Evolutionary conservation across 495 filamentous ascomycete species (phyloP).

Genomic region (Neurospora intermedia): DNA sequence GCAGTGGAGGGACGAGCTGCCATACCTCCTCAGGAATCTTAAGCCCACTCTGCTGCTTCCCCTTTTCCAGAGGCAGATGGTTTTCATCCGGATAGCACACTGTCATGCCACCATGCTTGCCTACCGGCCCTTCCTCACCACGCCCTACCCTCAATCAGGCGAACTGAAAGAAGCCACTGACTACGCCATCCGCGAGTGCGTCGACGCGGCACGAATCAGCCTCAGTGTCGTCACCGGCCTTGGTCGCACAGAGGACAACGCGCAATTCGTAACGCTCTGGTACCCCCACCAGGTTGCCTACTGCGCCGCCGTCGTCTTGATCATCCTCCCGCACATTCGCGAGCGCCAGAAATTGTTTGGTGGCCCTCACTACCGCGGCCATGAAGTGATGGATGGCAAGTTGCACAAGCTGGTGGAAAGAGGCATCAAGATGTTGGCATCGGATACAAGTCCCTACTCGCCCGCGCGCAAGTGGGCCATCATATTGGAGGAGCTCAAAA

Average conservation of each 20-base stretch:
- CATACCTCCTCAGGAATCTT: conserved; percentile 34
- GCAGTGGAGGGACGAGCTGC: conserved; percentile 26
- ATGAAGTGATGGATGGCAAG: conserved; percentile 3
- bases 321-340: conserved; percentile 11
- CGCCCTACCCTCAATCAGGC: conserved; percentile 6
- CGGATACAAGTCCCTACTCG: conserved; percentile 8
- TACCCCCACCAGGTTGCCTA: conserved; percentile 16
- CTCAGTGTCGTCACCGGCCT: conserved; percentile 17
- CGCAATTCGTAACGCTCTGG: conserved; percentile 13
- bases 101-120: conserved; percentile 45
- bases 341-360: conserved; percentile 6
- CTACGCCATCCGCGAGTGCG: conserved; percentile 30
- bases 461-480: conserved; percentile 9
- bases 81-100: conserved; percentile 42
- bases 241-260: conserved; percentile 3
- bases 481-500: conserved; percentile 14
- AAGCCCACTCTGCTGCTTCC: conserved; percentile 34
- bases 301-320: conserved; percentile 2
- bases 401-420: conserved; percentile 5
- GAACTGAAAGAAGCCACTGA: conserved; percentile 19
- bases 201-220: conserved; percentile 33
- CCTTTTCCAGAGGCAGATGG: conserved; percentile 43
- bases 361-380: background rate
- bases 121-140: conserved; percentile 41
- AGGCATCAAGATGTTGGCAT: conserved; percentile 1